Evolutionary conservation across 169 alveolate genomes (phyloP), one percentile per base, ranked within the genome.

Genomic region (Toxoplasma gondii): DNA sequence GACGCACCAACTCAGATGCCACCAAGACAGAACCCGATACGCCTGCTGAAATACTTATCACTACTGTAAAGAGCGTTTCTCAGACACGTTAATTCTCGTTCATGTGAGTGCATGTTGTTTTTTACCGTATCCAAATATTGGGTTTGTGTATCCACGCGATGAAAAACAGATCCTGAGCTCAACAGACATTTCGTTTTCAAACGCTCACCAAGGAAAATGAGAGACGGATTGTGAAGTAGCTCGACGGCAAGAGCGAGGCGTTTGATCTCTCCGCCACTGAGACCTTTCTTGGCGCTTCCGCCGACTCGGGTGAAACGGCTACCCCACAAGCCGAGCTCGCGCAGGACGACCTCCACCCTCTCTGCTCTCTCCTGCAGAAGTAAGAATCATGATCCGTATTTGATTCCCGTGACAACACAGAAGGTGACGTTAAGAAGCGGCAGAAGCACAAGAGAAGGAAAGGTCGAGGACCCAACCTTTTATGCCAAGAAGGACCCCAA

Each of bases 261-360:
- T 93, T 97, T 98, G 86, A 98, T 96, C 92, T 98, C 99, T 36
- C 99, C 99, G 24, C 99, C 99, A 44, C 97, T 95, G 39, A 94
- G 91, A 45, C 96, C 78, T 67, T 92, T 93, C 81, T 74, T 86
- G 7, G 82, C 96, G 38, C 82, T 92, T 38, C 93, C 93, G 17
- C 96, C 95, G 16, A 95, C 96, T 41, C 80, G 94, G 39, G 90
- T 82, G 36, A 29, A 36, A 4, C 90, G 90, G 36, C 90, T 82
- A 0, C 64, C 12, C 90, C 90, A 82, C 67, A 82, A 24, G 67
- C 90, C 90, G 5, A 82, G 90, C 67, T 82, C 90, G 43, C 41
- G 53, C 31, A 82, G 64, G 41, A 82, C 90, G 17, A 41, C 90
- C 90, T 43, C 64, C 64, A 82, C 90, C 1, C 90, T 2, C 34